Conservation (phyloP, 495 filamentous ascomycete species). For the Aspergillus carlsbadensis region DNA sequence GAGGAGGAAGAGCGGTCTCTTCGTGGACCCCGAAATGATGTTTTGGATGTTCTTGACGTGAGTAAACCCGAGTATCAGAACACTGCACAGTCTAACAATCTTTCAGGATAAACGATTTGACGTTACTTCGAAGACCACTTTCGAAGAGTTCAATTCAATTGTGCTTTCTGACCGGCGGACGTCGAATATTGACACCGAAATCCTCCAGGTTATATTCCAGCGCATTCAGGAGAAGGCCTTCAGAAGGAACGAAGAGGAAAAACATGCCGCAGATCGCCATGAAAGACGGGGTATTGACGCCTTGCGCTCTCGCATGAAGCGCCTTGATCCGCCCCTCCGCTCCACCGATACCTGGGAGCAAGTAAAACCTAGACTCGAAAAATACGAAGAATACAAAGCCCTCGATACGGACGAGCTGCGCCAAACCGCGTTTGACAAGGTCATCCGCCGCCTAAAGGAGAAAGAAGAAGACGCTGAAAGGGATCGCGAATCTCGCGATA, state of each 20-base stretch:
- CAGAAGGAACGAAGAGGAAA: constrained; percentile 79
- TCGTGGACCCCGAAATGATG: constrained; percentile 76
- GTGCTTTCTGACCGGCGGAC: constrained; percentile 83
- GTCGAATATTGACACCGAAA: constrained; percentile 75
- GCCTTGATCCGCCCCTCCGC: constrained; percentile 80
- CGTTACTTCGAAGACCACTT: constrained; percentile 78
- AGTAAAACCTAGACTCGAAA: constrained; percentile 73
- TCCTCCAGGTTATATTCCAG: constrained; percentile 76
- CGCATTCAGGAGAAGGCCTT: constrained; percentile 79
- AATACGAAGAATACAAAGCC: constrained; percentile 77
- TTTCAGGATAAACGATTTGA: constrained; percentile 84
- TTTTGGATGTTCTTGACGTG: constrained; percentile 88
- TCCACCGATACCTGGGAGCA: constrained; percentile 81
- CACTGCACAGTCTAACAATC: constrained; percentile 20
- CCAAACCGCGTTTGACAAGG: constrained; percentile 85
- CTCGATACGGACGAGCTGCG: constrained; percentile 80
- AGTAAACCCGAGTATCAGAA: constrained; percentile 28
- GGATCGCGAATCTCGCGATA: constrained; percentile 61
- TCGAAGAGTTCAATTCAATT: constrained; percentile 78
- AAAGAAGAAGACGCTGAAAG: constrained; percentile 83
- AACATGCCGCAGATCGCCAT: constrained; percentile 75
- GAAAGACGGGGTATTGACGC: constrained; percentile 83
- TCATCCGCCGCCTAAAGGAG: constrained; percentile 83
- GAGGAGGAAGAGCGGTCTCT: constrained; percentile 89
- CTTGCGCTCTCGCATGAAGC: constrained; percentile 85